phyloP scores from a whole-genome alignment of 2,329 filamentous ascomycete species.

The Chaetoscypha palmicola region DNA sequence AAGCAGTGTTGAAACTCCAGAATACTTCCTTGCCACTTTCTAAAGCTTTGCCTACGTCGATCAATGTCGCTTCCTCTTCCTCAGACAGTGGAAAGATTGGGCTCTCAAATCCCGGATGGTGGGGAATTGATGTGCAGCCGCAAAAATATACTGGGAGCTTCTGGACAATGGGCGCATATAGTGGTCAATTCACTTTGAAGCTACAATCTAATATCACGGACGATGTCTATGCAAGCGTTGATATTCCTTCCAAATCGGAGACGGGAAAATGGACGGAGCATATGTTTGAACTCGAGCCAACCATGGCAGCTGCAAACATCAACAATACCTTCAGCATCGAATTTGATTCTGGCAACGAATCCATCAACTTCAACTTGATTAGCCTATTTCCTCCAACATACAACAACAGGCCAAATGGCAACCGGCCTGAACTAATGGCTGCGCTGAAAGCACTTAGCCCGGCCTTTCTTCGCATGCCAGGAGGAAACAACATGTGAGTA shows the following conservation, averaged over 20 bases:
- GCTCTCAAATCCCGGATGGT: conserved; percentile 48
- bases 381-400: conserved; percentile 55
- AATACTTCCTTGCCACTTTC: conserved; percentile 24
- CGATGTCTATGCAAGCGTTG: conserved; percentile 17
- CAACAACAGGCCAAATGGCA: conserved; percentile 49
- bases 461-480: conserved; percentile 57
- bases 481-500: conserved; percentile 52
- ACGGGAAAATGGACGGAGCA: conserved; percentile 22
- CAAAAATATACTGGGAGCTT: conserved; percentile 28
- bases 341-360: conserved; percentile 39
- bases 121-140: conserved; percentile 40
- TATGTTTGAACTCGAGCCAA: conserved; percentile 17
- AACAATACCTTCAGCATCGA: conserved; percentile 51
- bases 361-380: conserved; percentile 50
- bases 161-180: conserved; percentile 21
- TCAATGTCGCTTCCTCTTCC: conserved; percentile 27
- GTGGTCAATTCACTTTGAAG: conserved; percentile 28
- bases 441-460: conserved; percentile 46
- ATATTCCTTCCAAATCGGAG: conserved; percentile 14
- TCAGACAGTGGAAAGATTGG: conserved; percentile 36
- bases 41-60: conserved; percentile 21
- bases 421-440: conserved; percentile 48
- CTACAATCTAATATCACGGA: conserved; percentile 15
- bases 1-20: conserved; percentile 29
- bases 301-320: conserved; percentile 19